phyloP scores from a whole-genome alignment of 2,329 filamentous ascomycete genomes.

The Trichoderma atrobrunneum region DNA sequence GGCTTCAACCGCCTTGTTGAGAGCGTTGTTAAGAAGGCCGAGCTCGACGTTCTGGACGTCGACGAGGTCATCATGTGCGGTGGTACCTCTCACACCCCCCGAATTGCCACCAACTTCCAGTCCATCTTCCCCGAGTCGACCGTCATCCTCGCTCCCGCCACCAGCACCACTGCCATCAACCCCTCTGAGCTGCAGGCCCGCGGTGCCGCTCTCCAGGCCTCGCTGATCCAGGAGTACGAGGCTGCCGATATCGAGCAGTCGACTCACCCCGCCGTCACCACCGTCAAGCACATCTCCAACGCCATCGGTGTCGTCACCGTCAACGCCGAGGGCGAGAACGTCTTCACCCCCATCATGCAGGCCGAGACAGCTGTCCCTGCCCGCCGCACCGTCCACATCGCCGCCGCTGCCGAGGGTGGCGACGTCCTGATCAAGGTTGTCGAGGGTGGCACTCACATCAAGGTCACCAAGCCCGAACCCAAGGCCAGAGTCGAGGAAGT shows the following conservation, averaged over 20 bases:
- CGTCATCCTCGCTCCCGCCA: slow-evolving; percentile 77
- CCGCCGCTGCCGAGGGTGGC: slow-evolving; percentile 74
- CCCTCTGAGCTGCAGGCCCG: slow-evolving; percentile 86
- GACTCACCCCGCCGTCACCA: slow-evolving; percentile 91
- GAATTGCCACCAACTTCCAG: slow-evolving; percentile 78
- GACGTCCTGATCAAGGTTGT: slow-evolving; percentile 85
- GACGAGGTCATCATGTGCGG: slow-evolving; percentile 93
- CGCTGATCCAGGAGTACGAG: slow-evolving; percentile 91
- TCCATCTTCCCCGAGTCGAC: slow-evolving; percentile 79
- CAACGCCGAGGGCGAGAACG: slow-evolving; percentile 56
- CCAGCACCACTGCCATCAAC: slow-evolving; percentile 76
- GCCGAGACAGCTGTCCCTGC: slow-evolving; percentile 88
- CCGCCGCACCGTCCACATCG: slow-evolving; percentile 76
- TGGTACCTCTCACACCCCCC: slow-evolving; percentile 88
- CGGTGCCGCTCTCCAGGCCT: slow-evolving; percentile 93
- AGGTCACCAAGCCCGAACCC: slow-evolving; percentile 82
- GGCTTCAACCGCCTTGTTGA: slow-evolving; percentile 85
- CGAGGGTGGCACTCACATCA: slow-evolving; percentile 88
- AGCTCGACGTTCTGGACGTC: slow-evolving; percentile 85
- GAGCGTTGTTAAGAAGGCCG: slow-evolving; percentile 85
- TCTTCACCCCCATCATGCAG: slow-evolving; percentile 77
- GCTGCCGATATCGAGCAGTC: slow-evolving; percentile 91
- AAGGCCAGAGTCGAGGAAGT: slow-evolving; percentile 70
- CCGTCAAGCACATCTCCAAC: slow-evolving; percentile 83
- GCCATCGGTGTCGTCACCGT: slow-evolving; percentile 81